Evolutionary conservation across 2,329 filamentous ascomycete species (phyloP).

Genomic region (Sporothrix protearum): DNA sequence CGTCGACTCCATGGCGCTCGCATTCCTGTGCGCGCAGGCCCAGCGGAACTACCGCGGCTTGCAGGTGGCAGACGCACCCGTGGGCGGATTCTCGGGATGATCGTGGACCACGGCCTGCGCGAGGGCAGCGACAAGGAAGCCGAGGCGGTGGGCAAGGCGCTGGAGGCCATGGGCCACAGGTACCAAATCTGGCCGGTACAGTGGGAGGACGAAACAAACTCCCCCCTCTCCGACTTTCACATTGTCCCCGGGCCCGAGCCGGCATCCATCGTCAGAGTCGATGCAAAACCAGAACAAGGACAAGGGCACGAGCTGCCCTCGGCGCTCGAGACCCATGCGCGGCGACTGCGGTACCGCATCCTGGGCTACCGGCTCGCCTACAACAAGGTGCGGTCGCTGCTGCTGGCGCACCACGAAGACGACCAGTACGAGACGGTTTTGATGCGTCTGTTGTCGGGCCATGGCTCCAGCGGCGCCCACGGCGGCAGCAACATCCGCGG

Average conservation of each 20-base stretch:
- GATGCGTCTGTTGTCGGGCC: constrained; percentile 68
- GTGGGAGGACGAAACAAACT: constrained; percentile 45
- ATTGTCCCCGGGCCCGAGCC: neutral
- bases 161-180: constrained; percentile 38
- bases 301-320: constrained; percentile 35
- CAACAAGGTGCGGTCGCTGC: constrained; percentile 54
- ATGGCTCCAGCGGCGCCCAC: constrained; percentile 50
- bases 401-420: constrained; percentile 83
- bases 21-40: constrained; percentile 62
- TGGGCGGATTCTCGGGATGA: constrained; percentile 42
- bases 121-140: constrained; percentile 53
- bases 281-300: neutral
- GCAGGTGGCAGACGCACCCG: constrained; percentile 46
- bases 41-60: constrained; percentile 35
- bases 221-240: neutral
- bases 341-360: constrained; percentile 67
- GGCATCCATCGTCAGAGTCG: neutral
- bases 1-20: constrained; percentile 96
- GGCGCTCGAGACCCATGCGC: constrained; percentile 74
- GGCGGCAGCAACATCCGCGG: constrained; percentile 59
- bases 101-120: constrained; percentile 59
- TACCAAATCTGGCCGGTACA: constrained; percentile 37
- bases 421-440: constrained; percentile 89
- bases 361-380: constrained; percentile 62
- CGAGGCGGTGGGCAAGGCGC: constrained; percentile 40